A percentile compares a stretch with the other conserved stretches of the same genome.
phyloP scores from a whole-genome alignment of 805 yeast genomes.

The Saccharomycopsis schoenii region DNA sequence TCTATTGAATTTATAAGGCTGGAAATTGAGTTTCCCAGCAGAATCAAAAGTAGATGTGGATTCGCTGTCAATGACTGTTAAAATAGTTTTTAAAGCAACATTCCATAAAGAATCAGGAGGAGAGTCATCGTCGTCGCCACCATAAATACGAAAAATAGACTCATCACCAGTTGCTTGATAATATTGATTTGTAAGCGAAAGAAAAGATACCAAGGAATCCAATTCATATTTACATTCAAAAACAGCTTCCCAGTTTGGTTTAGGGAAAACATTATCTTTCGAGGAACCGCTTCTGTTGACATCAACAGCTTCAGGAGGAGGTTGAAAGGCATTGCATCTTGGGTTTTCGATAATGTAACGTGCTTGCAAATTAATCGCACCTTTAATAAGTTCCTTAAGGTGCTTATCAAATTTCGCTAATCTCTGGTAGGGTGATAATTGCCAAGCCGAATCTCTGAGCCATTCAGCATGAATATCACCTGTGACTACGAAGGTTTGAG shows the following conservation, averaged over 20 bases:
- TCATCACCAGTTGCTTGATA: constrained; percentile 43
- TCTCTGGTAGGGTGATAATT: constrained; percentile 64
- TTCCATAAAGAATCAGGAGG: constrained; percentile 36
- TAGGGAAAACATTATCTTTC: constrained; percentile 56
- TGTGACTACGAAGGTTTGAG: constrained; percentile 72
- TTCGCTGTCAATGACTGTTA: constrained; percentile 49
- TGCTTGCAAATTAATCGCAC: constrained; percentile 78
- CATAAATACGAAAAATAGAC: constrained; percentile 30
- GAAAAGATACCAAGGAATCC: constrained; percentile 76
- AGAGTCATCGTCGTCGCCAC: neutral
- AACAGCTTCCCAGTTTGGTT: constrained; percentile 58
- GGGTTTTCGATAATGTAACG: constrained; percentile 52
- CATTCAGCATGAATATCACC: constrained; percentile 94
- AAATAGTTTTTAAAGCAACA: constrained; percentile 41
- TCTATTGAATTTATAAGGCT: constrained; percentile 61
- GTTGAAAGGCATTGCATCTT: constrained; percentile 88
- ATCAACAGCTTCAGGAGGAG: constrained; percentile 44
- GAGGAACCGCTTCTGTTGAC: constrained; percentile 42
- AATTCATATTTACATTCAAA: constrained; percentile 88
- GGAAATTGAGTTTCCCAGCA: constrained; percentile 31
- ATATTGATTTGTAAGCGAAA: constrained; percentile 67
- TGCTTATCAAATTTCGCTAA: constrained; percentile 41
- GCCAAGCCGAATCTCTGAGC: constrained; percentile 83
- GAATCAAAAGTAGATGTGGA: constrained; percentile 49
- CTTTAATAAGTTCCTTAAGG: constrained; percentile 47